Conservation (phyloP, 306 rosid species). For the Gillenia trifoliata region DNA sequence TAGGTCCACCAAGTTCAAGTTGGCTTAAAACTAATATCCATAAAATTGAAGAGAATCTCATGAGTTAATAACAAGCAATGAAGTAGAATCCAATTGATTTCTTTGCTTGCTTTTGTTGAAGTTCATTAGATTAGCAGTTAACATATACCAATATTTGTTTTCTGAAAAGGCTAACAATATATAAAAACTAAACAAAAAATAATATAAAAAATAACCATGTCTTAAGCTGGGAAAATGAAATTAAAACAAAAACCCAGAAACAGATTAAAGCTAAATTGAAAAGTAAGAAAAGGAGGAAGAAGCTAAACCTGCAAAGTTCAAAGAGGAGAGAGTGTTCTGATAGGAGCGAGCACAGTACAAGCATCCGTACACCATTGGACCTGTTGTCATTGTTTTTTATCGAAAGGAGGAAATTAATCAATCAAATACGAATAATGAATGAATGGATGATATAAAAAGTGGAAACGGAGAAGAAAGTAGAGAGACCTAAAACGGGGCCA, state of each 20-base stretch:
- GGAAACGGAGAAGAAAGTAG: not conserved
- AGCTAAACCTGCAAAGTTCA: constrained; percentile 70
- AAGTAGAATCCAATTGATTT: not conserved
- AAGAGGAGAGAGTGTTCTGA: constrained; percentile 56
- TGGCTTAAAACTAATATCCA: not conserved
- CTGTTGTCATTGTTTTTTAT: not conserved
- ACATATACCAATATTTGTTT: not conserved
- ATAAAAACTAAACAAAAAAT: too few species aligned
- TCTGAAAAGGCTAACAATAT: too few species aligned
- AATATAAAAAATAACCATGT: too few species aligned
- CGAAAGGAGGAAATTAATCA: not conserved
- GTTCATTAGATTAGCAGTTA: not conserved
- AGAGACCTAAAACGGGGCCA: constrained; percentile 79
- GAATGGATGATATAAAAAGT: not conserved
- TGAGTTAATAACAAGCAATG: not conserved
- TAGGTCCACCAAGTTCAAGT: not conserved
- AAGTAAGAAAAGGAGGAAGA: not conserved
- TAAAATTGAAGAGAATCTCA: not conserved
- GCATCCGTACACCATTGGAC: constrained; percentile 81
- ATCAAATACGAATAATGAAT: not conserved
- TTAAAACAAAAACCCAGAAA: too few species aligned
- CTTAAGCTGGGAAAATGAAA: too few species aligned
- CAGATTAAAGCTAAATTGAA: not conserved
- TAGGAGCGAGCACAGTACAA: constrained; percentile 76
- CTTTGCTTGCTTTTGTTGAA: not conserved